A percentile compares a stretch with the other conserved stretches of the same genome.
These are phyloP conservation scores for Penicillium sp. DNA, from an alignment of 2,329 filamentous ascomycete genomes.

Conservation along the genomic window DNA sequence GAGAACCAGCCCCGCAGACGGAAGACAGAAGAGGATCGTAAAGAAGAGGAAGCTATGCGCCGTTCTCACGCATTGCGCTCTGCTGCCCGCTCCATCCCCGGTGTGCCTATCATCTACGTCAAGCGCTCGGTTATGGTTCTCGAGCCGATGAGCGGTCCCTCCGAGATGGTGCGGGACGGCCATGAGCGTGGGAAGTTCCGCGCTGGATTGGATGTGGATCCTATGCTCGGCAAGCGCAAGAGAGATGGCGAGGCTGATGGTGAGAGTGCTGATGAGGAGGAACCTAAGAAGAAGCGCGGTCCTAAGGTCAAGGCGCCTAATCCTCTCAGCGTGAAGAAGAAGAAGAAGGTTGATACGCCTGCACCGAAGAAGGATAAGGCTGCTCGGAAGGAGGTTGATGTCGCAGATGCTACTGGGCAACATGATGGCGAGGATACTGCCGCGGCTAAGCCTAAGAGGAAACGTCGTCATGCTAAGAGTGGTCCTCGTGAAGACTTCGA, in stretches of 20 bases:
- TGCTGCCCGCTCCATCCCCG: slow-evolving; percentile 45
- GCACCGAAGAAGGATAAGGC: slow-evolving; percentile 22
- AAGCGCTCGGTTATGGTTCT: slow-evolving; percentile 53
- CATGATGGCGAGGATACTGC: slow-evolving; percentile 26
- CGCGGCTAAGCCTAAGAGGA: slow-evolving; percentile 36
- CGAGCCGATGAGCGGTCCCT: slow-evolving; percentile 48
- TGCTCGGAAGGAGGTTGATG: slow-evolving; percentile 10
- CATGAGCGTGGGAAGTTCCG: slow-evolving; percentile 50
- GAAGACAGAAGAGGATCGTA: slow-evolving; percentile 31
- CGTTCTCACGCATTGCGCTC: slow-evolving; percentile 38
- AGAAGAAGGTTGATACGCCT: slow-evolving; percentile 34
- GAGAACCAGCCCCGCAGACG: slow-evolving; percentile 36
- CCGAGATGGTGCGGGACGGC: slow-evolving; percentile 44
- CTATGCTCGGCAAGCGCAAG: slow-evolving; percentile 37
- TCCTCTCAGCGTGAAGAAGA: slow-evolving; percentile 51
- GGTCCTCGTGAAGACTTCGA: slow-evolving; percentile 22
- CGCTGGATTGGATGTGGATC: slow-evolving; percentile 39
- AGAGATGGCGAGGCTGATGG: slow-evolving; percentile 28
- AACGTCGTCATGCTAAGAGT: slow-evolving; percentile 38
- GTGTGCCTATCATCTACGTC: slow-evolving; percentile 53
- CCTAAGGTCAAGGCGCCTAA: slow-evolving; percentile 47
- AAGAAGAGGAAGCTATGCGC: slow-evolving; percentile 33
- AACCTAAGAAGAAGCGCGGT: slow-evolving; percentile 36
- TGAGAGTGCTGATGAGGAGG: slow-evolving; percentile 19
- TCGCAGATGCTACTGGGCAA: slow-evolving; percentile 23